These are phyloP conservation scores for Cytidiella melzeri DNA, from an alignment of 768 basidiomycete species.

Conservation along the genomic window DNA sequence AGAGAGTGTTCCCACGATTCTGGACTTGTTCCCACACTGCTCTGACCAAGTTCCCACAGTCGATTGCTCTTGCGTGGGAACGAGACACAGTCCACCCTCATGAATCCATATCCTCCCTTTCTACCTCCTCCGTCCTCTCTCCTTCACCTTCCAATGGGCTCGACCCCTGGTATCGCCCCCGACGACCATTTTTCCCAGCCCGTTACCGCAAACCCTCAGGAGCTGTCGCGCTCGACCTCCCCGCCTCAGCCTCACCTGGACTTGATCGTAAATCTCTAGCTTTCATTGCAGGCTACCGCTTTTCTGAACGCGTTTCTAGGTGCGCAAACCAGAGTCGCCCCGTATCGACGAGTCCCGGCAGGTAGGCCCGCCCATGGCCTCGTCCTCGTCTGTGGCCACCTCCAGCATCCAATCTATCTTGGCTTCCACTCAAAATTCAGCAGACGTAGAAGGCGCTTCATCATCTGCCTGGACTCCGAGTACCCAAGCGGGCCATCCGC, in stretches of 20 bases:
- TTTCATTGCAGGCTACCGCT: slow-evolving; percentile 20
- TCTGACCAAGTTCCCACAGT: slow-evolving; percentile 12
- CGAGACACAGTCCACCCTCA: slow-evolving; percentile 11
- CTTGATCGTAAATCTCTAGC: slow-evolving; percentile 28
- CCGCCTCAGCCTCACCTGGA: slow-evolving; percentile 35
- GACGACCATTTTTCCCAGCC: slow-evolving; percentile 27
- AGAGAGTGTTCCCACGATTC: slow-evolving; percentile 7
- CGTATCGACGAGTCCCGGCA: not conserved
- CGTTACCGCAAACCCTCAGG: slow-evolving; percentile 41
- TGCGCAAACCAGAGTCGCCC: slow-evolving; percentile 10
- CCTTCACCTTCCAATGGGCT: slow-evolving; percentile 36
- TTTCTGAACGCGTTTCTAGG: slow-evolving; percentile 31
- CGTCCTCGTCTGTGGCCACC: not conserved
- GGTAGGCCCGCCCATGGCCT: not conserved
- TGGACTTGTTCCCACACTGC: slow-evolving; percentile 13
- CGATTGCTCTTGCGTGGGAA: slow-evolving; percentile 11
- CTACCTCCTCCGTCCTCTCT: slow-evolving; percentile 29
- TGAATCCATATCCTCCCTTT: slow-evolving; percentile 14
- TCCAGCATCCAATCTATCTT: slow-evolving; percentile 22
- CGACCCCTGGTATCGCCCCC: slow-evolving; percentile 27
- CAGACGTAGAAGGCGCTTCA: slow-evolving; percentile 14
- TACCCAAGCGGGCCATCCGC: slow-evolving; percentile 8
- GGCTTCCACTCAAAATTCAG: slow-evolving; percentile 10
- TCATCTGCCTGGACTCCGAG: slow-evolving; percentile 17
- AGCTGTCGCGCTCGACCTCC: slow-evolving; percentile 46